Conservation (phyloP, 1,284 basidiomycete genomes). For the Ganoderma meredithae region DNA sequence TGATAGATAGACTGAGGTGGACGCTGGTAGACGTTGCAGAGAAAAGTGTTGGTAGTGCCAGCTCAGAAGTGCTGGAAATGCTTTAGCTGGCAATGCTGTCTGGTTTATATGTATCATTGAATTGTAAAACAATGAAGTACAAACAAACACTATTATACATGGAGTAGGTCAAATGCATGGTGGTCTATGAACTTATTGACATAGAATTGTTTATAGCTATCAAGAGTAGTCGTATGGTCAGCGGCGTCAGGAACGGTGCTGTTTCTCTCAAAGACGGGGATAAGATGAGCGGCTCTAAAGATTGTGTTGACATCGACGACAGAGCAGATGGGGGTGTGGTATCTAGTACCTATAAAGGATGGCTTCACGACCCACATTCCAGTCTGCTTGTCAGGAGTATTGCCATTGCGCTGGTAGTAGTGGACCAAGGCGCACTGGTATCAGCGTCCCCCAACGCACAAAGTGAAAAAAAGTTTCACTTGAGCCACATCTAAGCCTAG, state of each 20-base stretch:
- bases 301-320: conserved; percentile 28
- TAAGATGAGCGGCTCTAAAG: conserved; percentile 28
- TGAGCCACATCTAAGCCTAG: conserved; percentile 14
- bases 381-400: conserved; percentile 31
- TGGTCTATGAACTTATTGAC: conserved; percentile 22
- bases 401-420: conserved; percentile 28
- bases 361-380: conserved; percentile 37
- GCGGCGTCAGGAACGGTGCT: not conserved
- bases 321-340: not conserved
- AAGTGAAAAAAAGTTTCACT: conserved; percentile 23
- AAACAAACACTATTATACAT: not conserved
- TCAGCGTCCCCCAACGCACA: conserved; percentile 7
- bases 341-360: conserved; percentile 11
- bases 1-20: no score
- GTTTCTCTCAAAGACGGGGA: conserved; percentile 19
- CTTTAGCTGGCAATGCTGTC: no score
- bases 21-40: no score
- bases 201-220: conserved; percentile 6
- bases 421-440: conserved; percentile 34
- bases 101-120: no score
- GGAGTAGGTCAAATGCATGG: conserved; percentile 10
- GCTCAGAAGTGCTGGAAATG: no score
- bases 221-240: not conserved
- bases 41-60: no score
- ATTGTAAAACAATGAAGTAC: no score